Percentiles rank a stretch among this genome's conserved stretches.
These are phyloP conservation scores for Hirsutella thompsonii DNA, from an alignment of 2,329 filamentous ascomycete species.

Conservation along the genomic window DNA sequence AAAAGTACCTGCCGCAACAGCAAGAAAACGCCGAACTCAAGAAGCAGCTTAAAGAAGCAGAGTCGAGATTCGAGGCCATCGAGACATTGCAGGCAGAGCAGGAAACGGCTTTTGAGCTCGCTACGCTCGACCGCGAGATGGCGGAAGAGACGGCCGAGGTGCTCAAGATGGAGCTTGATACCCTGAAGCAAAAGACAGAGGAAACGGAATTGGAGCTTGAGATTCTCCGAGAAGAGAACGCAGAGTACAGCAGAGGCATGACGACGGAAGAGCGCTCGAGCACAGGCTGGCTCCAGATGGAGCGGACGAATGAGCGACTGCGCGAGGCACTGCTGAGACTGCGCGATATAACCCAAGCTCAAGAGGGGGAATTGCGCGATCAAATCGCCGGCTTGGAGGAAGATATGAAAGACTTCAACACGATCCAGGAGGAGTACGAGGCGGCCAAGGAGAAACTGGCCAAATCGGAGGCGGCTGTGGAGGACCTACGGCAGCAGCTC, in stretches of 20 bases:
- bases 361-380: constrained; percentile 65
- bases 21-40: constrained; percentile 67
- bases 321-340: constrained; percentile 74
- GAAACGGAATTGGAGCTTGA: constrained; percentile 83
- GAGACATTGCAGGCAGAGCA: constrained; percentile 71
- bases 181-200: constrained; percentile 62
- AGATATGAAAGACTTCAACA: constrained; percentile 55
- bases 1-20: constrained; percentile 76
- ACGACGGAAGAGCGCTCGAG: constrained; percentile 77
- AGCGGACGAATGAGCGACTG: constrained; percentile 77
- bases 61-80: constrained; percentile 51
- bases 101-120: constrained; percentile 74
- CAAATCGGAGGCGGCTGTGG: constrained; percentile 60
- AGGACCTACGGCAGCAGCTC: constrained; percentile 81
- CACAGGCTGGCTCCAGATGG: constrained; percentile 82
- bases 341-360: constrained; percentile 75
- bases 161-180: constrained; percentile 67
- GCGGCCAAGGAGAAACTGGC: constrained; percentile 59
- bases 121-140: constrained; percentile 86
- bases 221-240: constrained; percentile 75
- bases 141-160: constrained; percentile 85
- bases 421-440: constrained; percentile 57
- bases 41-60: constrained; percentile 64
- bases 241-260: constrained; percentile 73
- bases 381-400: constrained; percentile 64